Base-by-base conservation (phyloP, 1,284 basidiomycete species). In the Heterobasidion parviporum region DNA sequence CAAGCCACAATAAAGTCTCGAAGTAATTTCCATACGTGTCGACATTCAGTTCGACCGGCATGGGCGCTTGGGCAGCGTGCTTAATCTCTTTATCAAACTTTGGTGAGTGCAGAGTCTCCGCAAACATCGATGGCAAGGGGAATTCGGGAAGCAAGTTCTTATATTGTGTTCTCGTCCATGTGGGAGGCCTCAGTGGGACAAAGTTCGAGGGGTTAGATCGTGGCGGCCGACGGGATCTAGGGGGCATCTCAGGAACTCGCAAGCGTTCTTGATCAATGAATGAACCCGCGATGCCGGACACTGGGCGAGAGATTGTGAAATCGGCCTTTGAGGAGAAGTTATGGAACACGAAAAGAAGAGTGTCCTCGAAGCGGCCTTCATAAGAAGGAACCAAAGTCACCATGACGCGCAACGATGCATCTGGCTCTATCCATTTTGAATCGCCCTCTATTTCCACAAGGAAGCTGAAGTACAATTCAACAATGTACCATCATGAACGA, bases 1-100 rank as follows among this genome's bases (percentile, higher is more conserved):
- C 79, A 18, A 78, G 64, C 64, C 71, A 73, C 1, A 81, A 57
- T 54, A 79, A 57, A 8, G 68, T 60, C 57, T 75, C 68, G 62
- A 78, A 79, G 59, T 68, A 70, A 3, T 61, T 53, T 1, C 63
- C 67, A 58, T 81, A 79, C 2, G 74, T 74, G 2, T 62, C 57
- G 2, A 65, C 54, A 36, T 64, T 68, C 44, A 79, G 68, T 55
- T 38, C 38, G 15, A 26, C 32, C 33, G 60, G 60, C 6, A 14
- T 41, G 51, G 50, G 14, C 7, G n/a, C 20, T 3, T 18, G 10
- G 5, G 54, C n/a, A 8, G 60, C 51, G 12, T n/a, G 10, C 6
- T 51, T 15, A 1, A 35, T 50, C 2, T 45, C 43, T 20, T 50
- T 26, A 8, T 61, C 49, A 15, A 38, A 55, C 33, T 59, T 44